Base-by-base conservation (phyloP, 495 filamentous ascomycete species). In the Hypoxylon lenormandii region DNA sequence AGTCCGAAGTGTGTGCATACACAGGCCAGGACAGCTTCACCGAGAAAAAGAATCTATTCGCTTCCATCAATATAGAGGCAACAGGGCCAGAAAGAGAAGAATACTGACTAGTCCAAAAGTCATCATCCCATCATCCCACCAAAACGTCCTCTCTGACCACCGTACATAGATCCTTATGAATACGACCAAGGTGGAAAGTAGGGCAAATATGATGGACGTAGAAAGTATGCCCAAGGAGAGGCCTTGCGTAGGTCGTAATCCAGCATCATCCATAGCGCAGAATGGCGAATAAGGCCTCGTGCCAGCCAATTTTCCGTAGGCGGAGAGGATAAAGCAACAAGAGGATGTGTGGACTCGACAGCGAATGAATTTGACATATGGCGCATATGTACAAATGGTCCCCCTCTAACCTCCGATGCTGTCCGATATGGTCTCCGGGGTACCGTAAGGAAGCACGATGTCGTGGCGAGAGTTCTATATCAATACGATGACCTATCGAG, bases 81-180 rank as follows among this genome's bases (percentile, higher is more conserved):
- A 1, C 19, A 45, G n/a, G 19, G 46, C n/a, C 2, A 23, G 5
- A 18, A 1, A 4, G 8, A 11, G 19, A 21, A 26, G 23, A 43
- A 36, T 48, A 64, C 61, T 69, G 5, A 73, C 70, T 28, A 66
- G 18, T 18, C 50, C 66, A 4, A 18, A 10, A 0, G 59, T 38
- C 66, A 73, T 73, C 15, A 70, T 12, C 0, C 47, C 52, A 26
- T 73, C 70, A 23, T 73, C 70, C 70, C 70, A 73, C 61, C 70
- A 64, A 3, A 73, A 22, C 13, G 28, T 48, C 28, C 16, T 38
- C 7, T 66, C 66, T 13, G 13, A 46, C 23, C 46, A 60, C 8
- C 66, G 55, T 12, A 70, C 22, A 37, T 49, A 65, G 6, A 62
- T 21, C 30, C 70, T 57, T 3, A 73, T 30, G 1, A 33, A 45